A percentile compares a stretch with the other conserved stretches of the same genome.
Conservation (phyloP, 371 early-diverging fungal genomes). For the Nematocida parisii region DNA sequence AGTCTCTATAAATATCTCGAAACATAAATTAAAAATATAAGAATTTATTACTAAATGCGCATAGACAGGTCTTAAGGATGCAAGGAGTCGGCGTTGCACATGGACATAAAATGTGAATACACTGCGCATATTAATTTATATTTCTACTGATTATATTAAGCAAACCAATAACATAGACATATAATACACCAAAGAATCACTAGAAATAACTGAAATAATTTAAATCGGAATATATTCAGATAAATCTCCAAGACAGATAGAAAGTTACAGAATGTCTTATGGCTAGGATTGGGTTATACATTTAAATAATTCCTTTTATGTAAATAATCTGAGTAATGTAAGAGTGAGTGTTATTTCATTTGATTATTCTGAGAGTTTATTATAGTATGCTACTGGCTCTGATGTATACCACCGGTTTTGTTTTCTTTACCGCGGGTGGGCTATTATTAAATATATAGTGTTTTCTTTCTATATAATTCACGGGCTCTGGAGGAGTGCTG, state of each 20-base stretch:
- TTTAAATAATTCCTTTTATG: too few species aligned
- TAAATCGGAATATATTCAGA: too few species aligned
- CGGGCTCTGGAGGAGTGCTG: background rate
- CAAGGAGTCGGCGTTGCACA: background rate
- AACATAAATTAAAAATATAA: conserved; percentile 46
- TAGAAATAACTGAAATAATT: too few species aligned
- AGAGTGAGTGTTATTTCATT: too few species aligned
- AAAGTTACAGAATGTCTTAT: too few species aligned
- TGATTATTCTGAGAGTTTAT: background rate
- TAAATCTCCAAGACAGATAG: too few species aligned
- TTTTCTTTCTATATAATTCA: conserved; percentile 9
- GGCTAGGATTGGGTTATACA: too few species aligned
- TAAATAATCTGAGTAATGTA: too few species aligned
- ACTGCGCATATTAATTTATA: too few species aligned
- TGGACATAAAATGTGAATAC: background rate
- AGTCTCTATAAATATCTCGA: conserved; percentile 47
- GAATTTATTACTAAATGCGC: background rate
- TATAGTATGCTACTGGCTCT: conserved; percentile 19
- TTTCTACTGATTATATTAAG: too few species aligned
- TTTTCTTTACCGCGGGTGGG: background rate
- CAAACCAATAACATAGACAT: too few species aligned
- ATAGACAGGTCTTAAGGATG: background rate
- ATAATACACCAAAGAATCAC: too few species aligned
- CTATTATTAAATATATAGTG: conserved; percentile 6
- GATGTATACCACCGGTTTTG: conserved; percentile 1